phyloP scores from a whole-genome alignment of 2,329 filamentous ascomycete genomes.

The Talaromyces sp. region DNA sequence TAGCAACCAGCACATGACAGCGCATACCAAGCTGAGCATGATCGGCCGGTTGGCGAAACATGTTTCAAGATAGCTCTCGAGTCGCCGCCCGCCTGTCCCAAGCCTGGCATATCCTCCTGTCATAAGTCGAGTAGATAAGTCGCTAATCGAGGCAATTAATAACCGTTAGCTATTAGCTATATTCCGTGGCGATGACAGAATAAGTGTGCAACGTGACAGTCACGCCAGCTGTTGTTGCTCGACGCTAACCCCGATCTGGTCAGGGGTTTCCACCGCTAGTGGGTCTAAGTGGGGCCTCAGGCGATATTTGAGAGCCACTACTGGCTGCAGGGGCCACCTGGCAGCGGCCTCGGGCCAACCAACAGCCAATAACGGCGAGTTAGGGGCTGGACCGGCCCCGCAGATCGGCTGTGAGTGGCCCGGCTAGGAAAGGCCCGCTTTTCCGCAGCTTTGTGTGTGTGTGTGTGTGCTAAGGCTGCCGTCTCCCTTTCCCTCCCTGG shows the following conservation, averaged over 20 bases:
- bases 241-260: neutral
- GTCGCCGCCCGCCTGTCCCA: neutral
- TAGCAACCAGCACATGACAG: neutral
- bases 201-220: neutral
- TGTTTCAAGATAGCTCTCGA: neutral
- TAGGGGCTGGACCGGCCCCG: neutral
- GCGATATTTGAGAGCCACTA: neutral
- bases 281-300: neutral
- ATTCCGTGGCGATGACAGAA: neutral
- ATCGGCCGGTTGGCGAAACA: neutral
- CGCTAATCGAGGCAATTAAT: neutral
- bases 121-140: neutral
- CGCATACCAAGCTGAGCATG: neutral
- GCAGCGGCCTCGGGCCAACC: neutral
- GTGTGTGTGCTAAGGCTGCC: neutral
- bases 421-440: neutral
- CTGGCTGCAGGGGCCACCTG: neutral
- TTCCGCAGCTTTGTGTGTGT: neutral
- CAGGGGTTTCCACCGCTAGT: neutral
- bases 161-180: neutral
- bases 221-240: neutral
- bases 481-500: neutral
- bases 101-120: neutral
- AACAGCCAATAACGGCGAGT: neutral
- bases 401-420: neutral